A percentile compares a stretch with the other conserved stretches of the same genome.
Conservation (phyloP, 805 yeast genomes). For the Candida ovalis region DNA sequence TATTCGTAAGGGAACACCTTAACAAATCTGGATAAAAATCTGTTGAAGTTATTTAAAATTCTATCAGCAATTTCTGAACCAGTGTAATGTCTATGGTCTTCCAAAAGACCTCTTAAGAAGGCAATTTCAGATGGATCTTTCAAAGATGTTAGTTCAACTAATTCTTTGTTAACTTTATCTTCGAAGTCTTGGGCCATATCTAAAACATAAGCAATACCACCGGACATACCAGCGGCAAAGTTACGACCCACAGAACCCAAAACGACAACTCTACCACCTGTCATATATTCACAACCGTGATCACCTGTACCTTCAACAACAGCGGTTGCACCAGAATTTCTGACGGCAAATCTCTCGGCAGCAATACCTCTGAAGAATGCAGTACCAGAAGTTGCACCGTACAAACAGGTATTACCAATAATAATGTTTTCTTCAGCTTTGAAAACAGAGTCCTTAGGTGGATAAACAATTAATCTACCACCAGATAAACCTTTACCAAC, state of each 20-base stretch:
- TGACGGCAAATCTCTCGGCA: slow-evolving; percentile 96
- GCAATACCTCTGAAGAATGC: slow-evolving; percentile 96
- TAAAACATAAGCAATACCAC: slow-evolving; percentile 96
- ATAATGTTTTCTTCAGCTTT: slow-evolving; percentile 95
- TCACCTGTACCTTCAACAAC: slow-evolving; percentile 98
- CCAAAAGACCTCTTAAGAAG: slow-evolving; percentile 85
- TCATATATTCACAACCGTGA: slow-evolving; percentile 99
- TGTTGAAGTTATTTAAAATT: slow-evolving; percentile 80
- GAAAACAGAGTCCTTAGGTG: slow-evolving; percentile 79
- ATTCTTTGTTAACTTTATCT: slow-evolving; percentile 72
- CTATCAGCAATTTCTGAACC: slow-evolving; percentile 85
- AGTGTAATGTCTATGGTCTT: slow-evolving; percentile 94
- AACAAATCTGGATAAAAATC: slow-evolving; percentile 82
- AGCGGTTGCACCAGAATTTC: slow-evolving; percentile 97
- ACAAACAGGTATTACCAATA: slow-evolving; percentile 95
- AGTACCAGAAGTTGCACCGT: slow-evolving; percentile 95
- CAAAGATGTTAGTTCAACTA: slow-evolving; percentile 74
- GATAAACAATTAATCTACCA: slow-evolving; percentile 88
- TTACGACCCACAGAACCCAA: slow-evolving; percentile 89
- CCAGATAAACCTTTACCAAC: slow-evolving; percentile 98
- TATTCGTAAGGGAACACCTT: slow-evolving; percentile 92
- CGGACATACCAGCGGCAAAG: slow-evolving; percentile 98
- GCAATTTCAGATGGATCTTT: slow-evolving; percentile 92
- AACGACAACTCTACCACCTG: slow-evolving; percentile 96
- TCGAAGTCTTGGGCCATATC: slow-evolving; percentile 92